These are phyloP conservation scores for Aspergillus alliaceus DNA, from an alignment of 2,329 filamentous ascomycete genomes.

Conservation along the genomic window DNA sequence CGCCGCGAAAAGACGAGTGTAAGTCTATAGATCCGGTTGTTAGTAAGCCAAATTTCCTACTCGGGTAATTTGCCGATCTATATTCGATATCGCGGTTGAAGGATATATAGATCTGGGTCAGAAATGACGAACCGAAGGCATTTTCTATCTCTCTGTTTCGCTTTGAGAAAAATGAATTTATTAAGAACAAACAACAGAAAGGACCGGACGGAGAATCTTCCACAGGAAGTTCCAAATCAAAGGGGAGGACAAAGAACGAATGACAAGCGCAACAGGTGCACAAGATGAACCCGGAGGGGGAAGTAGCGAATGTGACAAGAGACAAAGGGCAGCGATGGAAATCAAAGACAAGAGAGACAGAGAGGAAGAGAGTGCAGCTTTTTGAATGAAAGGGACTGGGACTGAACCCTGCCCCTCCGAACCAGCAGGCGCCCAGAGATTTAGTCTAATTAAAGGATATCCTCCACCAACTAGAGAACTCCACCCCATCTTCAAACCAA, in stretches of 20 bases:
- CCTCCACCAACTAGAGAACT: background rate
- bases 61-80: background rate
- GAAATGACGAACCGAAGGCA: slow-evolving; percentile 22
- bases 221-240: slow-evolving; percentile 14
- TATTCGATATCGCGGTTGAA: background rate
- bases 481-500: no score
- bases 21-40: slow-evolving; percentile 21
- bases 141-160: slow-evolving; percentile 8
- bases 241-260: slow-evolving; percentile 16
- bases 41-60: background rate
- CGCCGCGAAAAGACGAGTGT: slow-evolving; percentile 38
- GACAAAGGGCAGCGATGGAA: slow-evolving; percentile 1
- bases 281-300: background rate
- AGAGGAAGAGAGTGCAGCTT: no score
- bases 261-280: slow-evolving; percentile 13
- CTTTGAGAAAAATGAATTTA: background rate
- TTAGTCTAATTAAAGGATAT: slow-evolving; percentile 2
- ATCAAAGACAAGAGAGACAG: background rate
- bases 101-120: background rate
- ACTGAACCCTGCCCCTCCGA: background rate
- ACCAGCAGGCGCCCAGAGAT: background rate
- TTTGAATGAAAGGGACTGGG: background rate
- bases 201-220: slow-evolving; percentile 18
- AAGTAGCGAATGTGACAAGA: slow-evolving; percentile 19
- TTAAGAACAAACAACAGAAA: no score